Conservation (phyloP, 352 stramenopile species). For the Pythium vanterpoolii region DNA sequence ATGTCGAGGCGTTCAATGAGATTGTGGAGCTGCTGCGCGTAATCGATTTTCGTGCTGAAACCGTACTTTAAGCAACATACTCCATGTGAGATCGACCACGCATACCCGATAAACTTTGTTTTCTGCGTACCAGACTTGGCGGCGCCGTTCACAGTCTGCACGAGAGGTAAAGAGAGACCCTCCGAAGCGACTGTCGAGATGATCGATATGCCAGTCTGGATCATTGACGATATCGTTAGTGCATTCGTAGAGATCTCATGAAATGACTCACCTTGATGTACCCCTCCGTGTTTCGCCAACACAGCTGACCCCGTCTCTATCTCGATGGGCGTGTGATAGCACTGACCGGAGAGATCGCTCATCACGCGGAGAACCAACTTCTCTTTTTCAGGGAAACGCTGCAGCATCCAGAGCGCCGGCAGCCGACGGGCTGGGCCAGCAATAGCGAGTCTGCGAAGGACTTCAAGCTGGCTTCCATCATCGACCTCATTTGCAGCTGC, state of each 20-base stretch:
- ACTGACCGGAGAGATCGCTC: too few species aligned
- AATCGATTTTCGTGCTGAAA: background rate
- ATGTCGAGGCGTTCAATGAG: constrained; percentile 13
- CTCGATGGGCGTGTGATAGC: background rate
- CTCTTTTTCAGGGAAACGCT: too few species aligned
- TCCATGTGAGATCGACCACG: background rate
- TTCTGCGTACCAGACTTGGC: background rate
- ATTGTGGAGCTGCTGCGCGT: constrained; percentile 8
- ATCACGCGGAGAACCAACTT: too few species aligned
- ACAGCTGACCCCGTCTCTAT: background rate
- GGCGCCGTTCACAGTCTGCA: constrained; percentile 2
- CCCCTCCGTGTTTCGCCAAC: background rate
- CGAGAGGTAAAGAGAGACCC: background rate
- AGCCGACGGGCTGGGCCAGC: too few species aligned
- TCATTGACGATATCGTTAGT: background rate
- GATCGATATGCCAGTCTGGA: constrained; percentile 3
- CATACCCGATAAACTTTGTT: background rate
- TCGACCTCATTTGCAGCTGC: too few species aligned
- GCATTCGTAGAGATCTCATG: background rate
- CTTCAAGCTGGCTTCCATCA: too few species aligned
- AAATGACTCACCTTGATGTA: background rate
- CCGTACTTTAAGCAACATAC: background rate
- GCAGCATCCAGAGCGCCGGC: too few species aligned
- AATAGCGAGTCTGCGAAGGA: too few species aligned
- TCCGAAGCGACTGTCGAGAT: constrained; percentile 1